Evolutionary conservation across 169 alveolate species (phyloP).

Genomic region (Cryptosporidium viatorum): DNA sequence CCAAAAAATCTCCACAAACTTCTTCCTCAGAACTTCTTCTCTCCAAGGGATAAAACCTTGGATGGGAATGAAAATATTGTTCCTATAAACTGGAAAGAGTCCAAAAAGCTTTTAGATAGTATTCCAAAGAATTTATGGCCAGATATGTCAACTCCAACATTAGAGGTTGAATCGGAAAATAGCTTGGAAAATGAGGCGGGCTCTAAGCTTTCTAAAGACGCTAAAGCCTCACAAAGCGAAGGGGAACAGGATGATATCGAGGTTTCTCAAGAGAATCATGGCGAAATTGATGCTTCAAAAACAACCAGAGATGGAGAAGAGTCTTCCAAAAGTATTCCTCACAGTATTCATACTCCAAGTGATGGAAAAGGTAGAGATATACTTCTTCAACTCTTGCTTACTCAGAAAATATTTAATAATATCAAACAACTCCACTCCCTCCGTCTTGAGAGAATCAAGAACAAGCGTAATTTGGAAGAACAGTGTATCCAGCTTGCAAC

Average conservation of each 20-base stretch:
- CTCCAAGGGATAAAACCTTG: constrained; percentile 10
- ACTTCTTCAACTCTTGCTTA: neutral
- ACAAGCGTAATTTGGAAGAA: neutral
- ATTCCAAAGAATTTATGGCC: constrained; percentile 58
- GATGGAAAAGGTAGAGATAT: neutral
- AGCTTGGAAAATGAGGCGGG: neutral
- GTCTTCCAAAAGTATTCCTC: neutral
- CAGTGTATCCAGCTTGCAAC: constrained; percentile 27
- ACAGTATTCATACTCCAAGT: neutral
- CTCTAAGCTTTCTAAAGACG: neutral
- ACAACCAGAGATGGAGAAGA: neutral
- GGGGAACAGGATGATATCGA: neutral
- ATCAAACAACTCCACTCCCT: constrained; percentile 13
- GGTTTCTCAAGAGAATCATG: neutral
- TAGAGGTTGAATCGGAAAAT: neutral
- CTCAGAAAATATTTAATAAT: neutral
- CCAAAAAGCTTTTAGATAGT: neutral
- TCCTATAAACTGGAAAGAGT: constrained; percentile 20
- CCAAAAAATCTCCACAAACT: constrained; percentile 23
- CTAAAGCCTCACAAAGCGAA: neutral
- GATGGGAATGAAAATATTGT: constrained; percentile 29
- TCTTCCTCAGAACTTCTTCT: constrained; percentile 8
- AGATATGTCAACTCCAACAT: neutral
- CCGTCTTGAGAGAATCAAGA: constrained; percentile 16
- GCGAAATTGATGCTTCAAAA: neutral